Base-by-base conservation (phyloP, 345 rosid genomes). In the Lepidium sativum region DNA sequence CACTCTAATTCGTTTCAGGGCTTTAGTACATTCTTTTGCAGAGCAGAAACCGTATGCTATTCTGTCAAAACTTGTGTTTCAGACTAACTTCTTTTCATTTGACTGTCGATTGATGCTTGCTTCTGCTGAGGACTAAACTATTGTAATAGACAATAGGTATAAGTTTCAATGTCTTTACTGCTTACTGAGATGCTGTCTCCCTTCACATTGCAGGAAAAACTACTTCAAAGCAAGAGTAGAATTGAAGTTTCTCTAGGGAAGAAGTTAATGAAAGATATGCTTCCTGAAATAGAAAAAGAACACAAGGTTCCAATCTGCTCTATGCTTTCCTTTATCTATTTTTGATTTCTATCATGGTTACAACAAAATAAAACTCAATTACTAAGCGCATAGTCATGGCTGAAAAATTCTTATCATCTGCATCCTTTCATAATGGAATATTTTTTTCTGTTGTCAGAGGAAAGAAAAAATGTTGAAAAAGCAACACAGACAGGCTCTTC, bases 401-500 rank as follows among this genome's bases (percentile, higher is more conserved):
- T n/a, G 43, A 49, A 35, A 50, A 59, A 5, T 51, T 41, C 54
- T 40, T 31, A 27, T 73, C 17, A 44, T 9, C 8, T 60, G 57
- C 72, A 39, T 60, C 33, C 16, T 61, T 53, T 47, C 7, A 44
- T 53, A 14, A 25, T 54, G 17, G 11, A 8, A 14, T 17, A 9
- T 49, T 32, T 49, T 61, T 29, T 41, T 2, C 18, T 0, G 27
- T 13, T 74, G 59, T 62, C 70, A 74, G 78, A 74, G 78, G 56
- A 68, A 49, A 48, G 75, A 72, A 39, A 71, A 63, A 33, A 29
- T 73, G 38, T 67, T 67, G 49, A 94, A 90, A 75, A 94, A 88
- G 74, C 99, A 94, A 74, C 99, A 94, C 57, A 85, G 99, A 74
- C 91, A 94, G 77, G 97, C 97, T 68, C 71, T 88, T 62, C 97